A percentile compares a stretch with the other conserved stretches of the same genome.
These are phyloP conservation scores for Debaryomyces fabryi DNA, from an alignment of 1,139 yeast species.

Conservation along the genomic window DNA sequence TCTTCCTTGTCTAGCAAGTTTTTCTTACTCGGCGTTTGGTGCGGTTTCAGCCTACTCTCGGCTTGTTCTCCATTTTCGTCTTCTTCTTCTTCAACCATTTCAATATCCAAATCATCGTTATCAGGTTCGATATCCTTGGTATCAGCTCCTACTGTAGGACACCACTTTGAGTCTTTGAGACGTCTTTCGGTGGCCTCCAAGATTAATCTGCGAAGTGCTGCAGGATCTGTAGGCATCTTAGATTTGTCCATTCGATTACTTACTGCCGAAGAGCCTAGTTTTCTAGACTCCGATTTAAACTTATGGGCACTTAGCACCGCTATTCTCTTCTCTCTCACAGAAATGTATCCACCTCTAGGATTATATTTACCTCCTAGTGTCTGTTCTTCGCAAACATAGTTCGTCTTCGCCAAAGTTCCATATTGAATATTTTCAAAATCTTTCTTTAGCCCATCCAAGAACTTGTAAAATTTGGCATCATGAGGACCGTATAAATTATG, in stretches of 20 bases:
- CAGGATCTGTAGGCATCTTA: conserved; percentile 12
- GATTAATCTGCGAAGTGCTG: conserved; percentile 50
- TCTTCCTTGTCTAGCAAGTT: conserved; percentile 10
- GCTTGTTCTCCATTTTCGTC: not conserved
- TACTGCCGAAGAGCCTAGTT: conserved; percentile 28
- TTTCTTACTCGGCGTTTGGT: conserved; percentile 3
- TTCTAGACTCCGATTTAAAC: conserved; percentile 42
- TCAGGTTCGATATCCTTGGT: conserved; percentile 13
- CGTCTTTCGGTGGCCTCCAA: conserved; percentile 72
- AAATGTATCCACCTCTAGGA: conserved; percentile 21
- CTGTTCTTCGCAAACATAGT: conserved; percentile 54
- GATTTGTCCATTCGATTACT: conserved; percentile 14
- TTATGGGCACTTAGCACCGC: conserved; percentile 40
- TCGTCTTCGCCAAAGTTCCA: conserved; percentile 13
- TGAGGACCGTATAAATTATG: conserved; percentile 85
- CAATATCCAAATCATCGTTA: conserved; percentile 38
- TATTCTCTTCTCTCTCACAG: conserved; percentile 42
- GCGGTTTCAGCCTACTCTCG: not conserved
- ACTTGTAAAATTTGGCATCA: conserved; percentile 67
- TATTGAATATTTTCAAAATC: conserved; percentile 58
- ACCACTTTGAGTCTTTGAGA: conserved; percentile 58
- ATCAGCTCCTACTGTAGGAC: conserved; percentile 28
- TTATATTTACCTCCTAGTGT: conserved; percentile 45
- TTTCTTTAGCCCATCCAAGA: conserved; percentile 60
- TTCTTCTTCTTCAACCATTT: conserved; percentile 19